Percentiles rank a stretch among this genome's conserved stretches.
Evolutionary conservation across 2,329 filamentous ascomycete species (phyloP).

Genomic region (Microcyclosporella mali): DNA sequence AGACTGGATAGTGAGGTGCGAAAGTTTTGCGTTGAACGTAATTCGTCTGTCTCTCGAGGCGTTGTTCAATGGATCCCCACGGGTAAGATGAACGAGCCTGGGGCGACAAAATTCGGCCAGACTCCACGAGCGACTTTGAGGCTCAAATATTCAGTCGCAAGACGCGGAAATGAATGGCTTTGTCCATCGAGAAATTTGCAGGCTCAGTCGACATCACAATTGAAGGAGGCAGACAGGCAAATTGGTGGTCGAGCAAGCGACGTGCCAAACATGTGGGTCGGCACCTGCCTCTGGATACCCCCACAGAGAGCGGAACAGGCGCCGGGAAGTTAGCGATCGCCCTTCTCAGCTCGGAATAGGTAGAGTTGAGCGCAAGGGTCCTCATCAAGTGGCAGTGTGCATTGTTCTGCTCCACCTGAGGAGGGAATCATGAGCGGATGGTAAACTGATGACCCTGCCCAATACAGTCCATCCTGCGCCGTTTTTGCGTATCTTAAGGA

Average conservation of each 20-base stretch:
- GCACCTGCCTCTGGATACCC: constrained; percentile 20
- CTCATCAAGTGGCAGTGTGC: constrained; percentile 1
- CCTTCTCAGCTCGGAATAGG: constrained; percentile 15
- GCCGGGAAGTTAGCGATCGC: constrained; percentile 14
- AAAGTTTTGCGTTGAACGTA: constrained; percentile 15
- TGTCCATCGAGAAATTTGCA: constrained; percentile 5
- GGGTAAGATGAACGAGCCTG: constrained; percentile 9
- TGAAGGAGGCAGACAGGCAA: constrained; percentile 4
- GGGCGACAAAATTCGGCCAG: constrained; percentile 5
- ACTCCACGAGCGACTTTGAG: no score
- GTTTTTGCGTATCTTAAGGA: background rate
- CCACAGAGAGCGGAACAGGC: constrained; percentile 15
- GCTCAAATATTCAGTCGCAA: no score
- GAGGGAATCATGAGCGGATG: background rate
- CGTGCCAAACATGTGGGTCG: constrained; percentile 23
- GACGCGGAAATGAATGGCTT: constrained; percentile 11
- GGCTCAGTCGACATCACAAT: constrained; percentile 3
- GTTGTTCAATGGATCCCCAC: constrained; percentile 15
- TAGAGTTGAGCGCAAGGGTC: constrained; percentile 12
- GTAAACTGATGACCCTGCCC: background rate
- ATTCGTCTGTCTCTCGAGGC: constrained; percentile 10
- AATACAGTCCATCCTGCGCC: no score
- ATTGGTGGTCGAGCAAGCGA: constrained; percentile 10
- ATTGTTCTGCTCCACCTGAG: background rate
- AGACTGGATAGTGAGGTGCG: constrained; percentile 7